Evolutionary conservation across 2,329 filamentous ascomycete genomes (phyloP).

Genomic region (Aureobasidium uvarum): DNA sequence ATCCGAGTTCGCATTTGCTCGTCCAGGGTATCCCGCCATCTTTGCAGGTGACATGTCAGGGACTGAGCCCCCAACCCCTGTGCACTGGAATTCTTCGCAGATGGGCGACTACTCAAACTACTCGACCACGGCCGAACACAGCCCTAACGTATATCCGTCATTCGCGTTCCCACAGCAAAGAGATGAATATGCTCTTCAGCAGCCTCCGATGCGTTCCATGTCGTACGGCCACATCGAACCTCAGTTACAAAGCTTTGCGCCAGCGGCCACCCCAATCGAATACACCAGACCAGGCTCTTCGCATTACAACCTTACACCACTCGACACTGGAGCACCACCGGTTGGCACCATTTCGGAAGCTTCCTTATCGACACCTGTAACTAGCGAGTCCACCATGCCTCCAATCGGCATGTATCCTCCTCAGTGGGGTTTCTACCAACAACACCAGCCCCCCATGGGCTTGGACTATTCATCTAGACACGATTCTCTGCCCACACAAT

Average conservation of each 20-base stretch:
- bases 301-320: slow-evolving; percentile 13
- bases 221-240: slow-evolving; percentile 30
- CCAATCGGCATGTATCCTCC: slow-evolving; percentile 25
- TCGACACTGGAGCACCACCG: slow-evolving; percentile 11
- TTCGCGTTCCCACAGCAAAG: slow-evolving; percentile 14
- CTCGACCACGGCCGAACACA: slow-evolving; percentile 12
- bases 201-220: slow-evolving; percentile 28
- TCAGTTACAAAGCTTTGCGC: neutral
- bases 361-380: slow-evolving; percentile 8
- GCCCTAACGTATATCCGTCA: slow-evolving; percentile 6
- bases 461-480: slow-evolving; percentile 23
- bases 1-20: slow-evolving; percentile 20
- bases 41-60: slow-evolving; percentile 9
- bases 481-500: slow-evolving; percentile 22
- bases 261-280: slow-evolving; percentile 1
- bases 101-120: slow-evolving; percentile 27
- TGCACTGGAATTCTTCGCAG: slow-evolving; percentile 20
- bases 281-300: slow-evolving; percentile 21
- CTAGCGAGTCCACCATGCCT: slow-evolving; percentile 15
- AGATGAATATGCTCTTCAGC: slow-evolving; percentile 22
- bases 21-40: slow-evolving; percentile 14
- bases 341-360: slow-evolving; percentile 11
- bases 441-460: slow-evolving; percentile 15
- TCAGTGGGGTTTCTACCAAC: slow-evolving; percentile 23
- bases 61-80: slow-evolving; percentile 9